Evolutionary conservation across 2,329 filamentous ascomycete species (phyloP), one percentile per base, ranked within the genome.

Genomic region (Arthrobotrys iridis): DNA sequence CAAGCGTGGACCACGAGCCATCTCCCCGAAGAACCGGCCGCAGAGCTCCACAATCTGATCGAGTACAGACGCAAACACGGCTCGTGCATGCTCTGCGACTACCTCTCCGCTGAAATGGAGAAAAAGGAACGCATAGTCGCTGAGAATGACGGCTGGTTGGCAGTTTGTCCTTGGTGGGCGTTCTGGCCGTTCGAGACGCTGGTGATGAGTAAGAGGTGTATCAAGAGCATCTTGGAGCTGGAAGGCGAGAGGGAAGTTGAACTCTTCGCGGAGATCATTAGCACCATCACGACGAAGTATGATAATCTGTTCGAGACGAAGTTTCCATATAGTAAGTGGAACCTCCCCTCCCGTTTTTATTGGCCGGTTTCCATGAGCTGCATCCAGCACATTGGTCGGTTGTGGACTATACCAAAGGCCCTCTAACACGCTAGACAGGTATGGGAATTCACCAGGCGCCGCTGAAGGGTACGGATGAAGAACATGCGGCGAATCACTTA

Each of bases 361-460:
- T 48, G 20, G 18, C 22, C 48, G 64, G 24, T n/a, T n/a, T 18
- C 20, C n/a, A 41, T 1, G 2, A 18, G 30, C 8, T n/a, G 26
- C n/a, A 28, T 37, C 3, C n/a, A 22, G 15, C 0, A 20, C 2
- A 52, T 35, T 11, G n/a, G 50, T n/a, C 6, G 50, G 24, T 37
- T 10, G 30, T 24, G 50, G 26, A 37, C 46, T 59, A 71, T 71
- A 30, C 45, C 52, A 22, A 3, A 60, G 1, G 8, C 41, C 20
- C 28, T 8, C 37, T 64, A 50, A 62, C 22, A 60, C 30, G 24
- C 5, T 26, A 1, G 8, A 1, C 72, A 90, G 88, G 91, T 82
- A 98, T 97, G 82, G 95, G 95, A 43, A 89, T 99, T 67, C 95
- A 99, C 82, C 95, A 99, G 84, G 94, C 95, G 15, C 95, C 95